Evolutionary conservation across 2,329 filamentous ascomycete species (phyloP), one percentile per base, ranked within the genome.

Genomic region (Epichloe sibirici): DNA sequence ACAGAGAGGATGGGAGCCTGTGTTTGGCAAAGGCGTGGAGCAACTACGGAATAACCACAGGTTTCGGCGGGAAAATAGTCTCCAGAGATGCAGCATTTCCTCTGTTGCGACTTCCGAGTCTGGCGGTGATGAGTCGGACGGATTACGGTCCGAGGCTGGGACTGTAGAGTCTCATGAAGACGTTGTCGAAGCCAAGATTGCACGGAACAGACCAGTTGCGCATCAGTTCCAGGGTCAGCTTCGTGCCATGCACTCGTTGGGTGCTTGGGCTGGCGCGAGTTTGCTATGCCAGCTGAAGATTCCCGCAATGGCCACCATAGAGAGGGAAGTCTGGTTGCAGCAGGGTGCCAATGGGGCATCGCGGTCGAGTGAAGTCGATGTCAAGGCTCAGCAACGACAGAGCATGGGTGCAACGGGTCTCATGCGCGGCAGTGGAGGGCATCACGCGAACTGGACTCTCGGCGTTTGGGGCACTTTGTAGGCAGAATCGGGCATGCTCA

Each of bases 261-360:
- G 87, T 0, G 72, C 86, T 2, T 91, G 86, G 86, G 77, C 79
- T 21, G 87, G 87, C 11, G 86, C 82, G 3, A 89, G 85, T 63
- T 63, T 91, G 51, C 69, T 86, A 17, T 78, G 83, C 3, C 80
- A 84, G 57, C 71, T 90, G 54, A 84, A 83, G 53, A 74, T 88
- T 4, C 78, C 81, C 38, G 81, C 85, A 2, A 75, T 88, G 50
- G 83, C 84, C 2, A 78, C 83, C 34, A 72, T 90, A 21, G 86
- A 90, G 56, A 74, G 83, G 28, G 87, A 91, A 6, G 71, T 79
- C 37, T 91, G 87, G 75, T 64, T 83, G 45, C 80, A 81, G 58
- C 77, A 88, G 57, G 87, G 87, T 2, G 69, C 78, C 23, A 70
- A 71, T 17, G 84, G 84, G 3, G 83, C 84, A 1, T 78, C 73